Evolutionary conservation across 345 rosid genomes (phyloP).

Genomic region (Angophora floribunda): DNA sequence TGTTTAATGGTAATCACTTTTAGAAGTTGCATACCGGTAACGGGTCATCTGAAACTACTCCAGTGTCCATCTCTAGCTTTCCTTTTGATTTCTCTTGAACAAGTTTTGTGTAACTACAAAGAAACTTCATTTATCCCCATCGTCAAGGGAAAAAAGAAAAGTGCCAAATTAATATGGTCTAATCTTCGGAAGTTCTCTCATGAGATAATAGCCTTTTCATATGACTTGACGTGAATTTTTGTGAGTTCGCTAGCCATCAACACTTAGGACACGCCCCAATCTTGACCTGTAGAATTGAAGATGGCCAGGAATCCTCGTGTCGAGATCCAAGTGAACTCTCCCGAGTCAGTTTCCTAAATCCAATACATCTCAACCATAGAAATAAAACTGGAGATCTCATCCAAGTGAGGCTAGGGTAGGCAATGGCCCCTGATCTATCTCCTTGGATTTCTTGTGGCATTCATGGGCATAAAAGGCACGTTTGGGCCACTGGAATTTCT

Average conservation of each 20-base stretch:
- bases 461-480: background rate
- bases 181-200: background rate
- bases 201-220: background rate
- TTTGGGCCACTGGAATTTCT: background rate
- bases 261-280: background rate
- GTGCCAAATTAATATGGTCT: background rate
- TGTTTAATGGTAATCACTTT: background rate
- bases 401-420: background rate
- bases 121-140: background rate
- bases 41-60: background rate
- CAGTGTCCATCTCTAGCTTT: background rate
- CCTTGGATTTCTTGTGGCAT: background rate
- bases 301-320: background rate
- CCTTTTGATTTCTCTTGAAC: background rate
- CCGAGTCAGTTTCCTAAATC: background rate
- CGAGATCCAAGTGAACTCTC: background rate
- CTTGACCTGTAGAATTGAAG: background rate
- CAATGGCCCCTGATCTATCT: background rate
- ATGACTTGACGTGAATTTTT: background rate
- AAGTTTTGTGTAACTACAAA: background rate
- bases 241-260: background rate
- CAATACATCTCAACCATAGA: background rate
- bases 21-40: background rate
- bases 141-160: background rate
- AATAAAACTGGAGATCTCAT: background rate